Base-by-base conservation (phyloP, 2,329 filamentous ascomycete genomes). In the Fusarium sterilihyphosum region DNA sequence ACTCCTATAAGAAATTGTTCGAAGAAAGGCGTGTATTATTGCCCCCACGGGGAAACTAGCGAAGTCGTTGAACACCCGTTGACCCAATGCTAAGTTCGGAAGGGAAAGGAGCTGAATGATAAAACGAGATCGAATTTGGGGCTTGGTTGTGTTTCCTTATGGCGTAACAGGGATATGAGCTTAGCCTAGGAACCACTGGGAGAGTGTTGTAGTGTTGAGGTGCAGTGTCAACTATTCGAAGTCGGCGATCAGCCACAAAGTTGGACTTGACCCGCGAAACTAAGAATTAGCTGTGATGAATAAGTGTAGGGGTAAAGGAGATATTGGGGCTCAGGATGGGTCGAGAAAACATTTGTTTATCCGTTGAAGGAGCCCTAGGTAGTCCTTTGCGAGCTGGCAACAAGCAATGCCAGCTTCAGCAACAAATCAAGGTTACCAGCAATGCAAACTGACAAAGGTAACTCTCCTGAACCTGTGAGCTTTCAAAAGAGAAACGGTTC, bases 151-250 rank as follows among this genome's bases (percentile, higher is more conserved):
- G 58, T 60, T 74, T 72, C 43, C 57, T 67, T 67, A 65, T 75
- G 66, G 69, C 61, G 73, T 43, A 77, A 67, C 77, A 73, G 73
- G 73, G 73, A 77, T 73, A 70, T 57, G 52, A 53, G 49, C 58
- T 65, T 64, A 57, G 63, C 46, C 52, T 59, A 78, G 50, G 63
- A 68, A 76, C 40, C 43, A 65, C 33, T n/a, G 57, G 33, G 20
- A 50, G 41, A 37, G 41, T 59, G 43, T 59, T 59, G 57, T 49
- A 62, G 71, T 68, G 35, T 57, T 40, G 47, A 73, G 40, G 61
- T 71, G 61, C 58, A 71, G 40, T 44, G 70, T 61, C 33, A 50
- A 59, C 46, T 38, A 52, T 65, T 64, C 58, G 53, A 44, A 56
- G 61, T 66, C 68, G 56, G 58, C 29, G 59, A 65, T 68, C 61